These are phyloP conservation scores for Daucus carota DNA, from an alignment of 129 eudicot genomes.

Conservation along the genomic window DH1_v3.0 NC_030387.2:33069001-33069500, in stretches of 20 bases:
- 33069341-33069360: too few relatives aligned
- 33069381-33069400: neutral
- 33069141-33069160: neutral
- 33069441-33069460: neutral
- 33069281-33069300: too few relatives aligned
- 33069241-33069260: too few relatives aligned
- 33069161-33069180: neutral
- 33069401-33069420: neutral
- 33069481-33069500: too few relatives aligned
- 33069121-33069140: neutral
- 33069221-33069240: too few relatives aligned
- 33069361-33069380: neutral
- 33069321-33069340: too few relatives aligned
- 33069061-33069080: neutral
- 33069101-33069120: neutral
- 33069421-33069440: neutral
- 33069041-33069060: constrained; percentile 8
- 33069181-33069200: neutral
- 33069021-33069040: constrained; percentile 2
- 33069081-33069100: neutral
- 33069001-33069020: neutral
- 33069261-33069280: too few relatives aligned
- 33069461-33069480: neutral
- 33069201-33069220: neutral
- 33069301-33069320: too few relatives aligned